phyloP scores from a whole-genome alignment of 2,329 filamentous ascomycete species.

The Monosporascus sp. region DNA sequence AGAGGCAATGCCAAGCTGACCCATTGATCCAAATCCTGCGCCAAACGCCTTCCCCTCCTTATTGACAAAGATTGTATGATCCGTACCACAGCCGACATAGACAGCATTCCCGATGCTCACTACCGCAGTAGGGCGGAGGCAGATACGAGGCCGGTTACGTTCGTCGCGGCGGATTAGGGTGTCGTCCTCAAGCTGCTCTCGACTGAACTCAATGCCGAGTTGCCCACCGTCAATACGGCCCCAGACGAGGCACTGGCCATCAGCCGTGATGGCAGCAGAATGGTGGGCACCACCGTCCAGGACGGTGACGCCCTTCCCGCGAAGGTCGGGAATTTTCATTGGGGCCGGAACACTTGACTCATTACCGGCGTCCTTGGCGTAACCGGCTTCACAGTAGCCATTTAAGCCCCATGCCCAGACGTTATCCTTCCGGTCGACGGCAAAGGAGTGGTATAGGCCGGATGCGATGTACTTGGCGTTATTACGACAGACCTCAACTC shows the following conservation, averaged over 20 bases:
- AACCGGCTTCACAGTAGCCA: slow-evolving; percentile 59
- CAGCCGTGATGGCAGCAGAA: slow-evolving; percentile 39
- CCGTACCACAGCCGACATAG: too few species aligned
- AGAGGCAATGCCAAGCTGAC: too few species aligned
- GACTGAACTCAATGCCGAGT: too few species aligned
- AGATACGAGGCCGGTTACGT: too few species aligned
- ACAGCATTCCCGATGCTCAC: too few species aligned
- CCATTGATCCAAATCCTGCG: too few species aligned
- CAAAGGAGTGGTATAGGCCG: slow-evolving; percentile 61
- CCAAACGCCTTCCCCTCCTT: too few species aligned
- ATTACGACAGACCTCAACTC: slow-evolving; percentile 33
- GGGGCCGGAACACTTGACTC: slow-evolving; percentile 53
- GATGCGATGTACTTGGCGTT: slow-evolving; percentile 34
- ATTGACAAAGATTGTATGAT: too few species aligned
- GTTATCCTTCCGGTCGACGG: slow-evolving; percentile 53
- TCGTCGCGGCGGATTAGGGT: too few species aligned
- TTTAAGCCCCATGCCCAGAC: slow-evolving; percentile 65
- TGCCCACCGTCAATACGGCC: slow-evolving; percentile 33
- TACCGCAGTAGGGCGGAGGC: too few species aligned
- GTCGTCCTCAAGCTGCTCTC: too few species aligned
- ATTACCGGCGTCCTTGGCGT: slow-evolving; percentile 45
- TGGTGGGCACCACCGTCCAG: slow-evolving; percentile 60
- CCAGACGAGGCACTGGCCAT: slow-evolving; percentile 34
- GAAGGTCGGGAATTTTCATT: slow-evolving; percentile 47
- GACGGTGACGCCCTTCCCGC: slow-evolving; percentile 44